These are phyloP conservation scores for Vitis hybrid DNA, from an alignment of 177 flowering plant species.

Conservation along the genomic window DNA sequence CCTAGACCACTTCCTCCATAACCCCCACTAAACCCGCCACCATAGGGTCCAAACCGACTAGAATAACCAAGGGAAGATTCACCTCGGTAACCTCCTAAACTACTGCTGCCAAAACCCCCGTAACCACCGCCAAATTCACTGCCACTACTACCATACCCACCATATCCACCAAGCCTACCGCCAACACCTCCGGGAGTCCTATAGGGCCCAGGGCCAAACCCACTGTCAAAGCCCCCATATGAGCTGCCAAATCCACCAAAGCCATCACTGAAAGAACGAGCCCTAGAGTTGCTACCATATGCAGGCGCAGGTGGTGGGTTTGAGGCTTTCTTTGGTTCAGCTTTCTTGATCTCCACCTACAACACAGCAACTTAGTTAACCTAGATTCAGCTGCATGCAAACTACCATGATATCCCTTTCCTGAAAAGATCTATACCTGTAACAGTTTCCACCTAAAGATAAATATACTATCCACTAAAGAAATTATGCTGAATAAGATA, in stretches of 20 bases:
- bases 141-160: constrained; percentile 40
- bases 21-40: constrained; percentile 41
- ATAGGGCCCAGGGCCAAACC: constrained; percentile 43
- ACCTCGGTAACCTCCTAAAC: constrained; percentile 43
- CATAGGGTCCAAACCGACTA: constrained; percentile 49
- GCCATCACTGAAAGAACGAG: constrained; percentile 35
- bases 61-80: constrained; percentile 48
- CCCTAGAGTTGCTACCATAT: constrained; percentile 50
- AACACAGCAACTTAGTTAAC: constrained; percentile 54
- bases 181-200: constrained; percentile 43
- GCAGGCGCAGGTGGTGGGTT: constrained; percentile 37
- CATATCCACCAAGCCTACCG: constrained; percentile 43
- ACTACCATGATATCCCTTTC: constrained; percentile 13
- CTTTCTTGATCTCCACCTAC: constrained; percentile 78
- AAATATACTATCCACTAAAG: constrained; percentile 1
- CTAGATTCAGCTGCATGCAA: constrained; percentile 32
- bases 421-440: constrained; percentile 16
- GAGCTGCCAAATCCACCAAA: constrained; percentile 43
- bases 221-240: constrained; percentile 39
- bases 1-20: constrained; percentile 24
- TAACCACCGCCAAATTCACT: constrained; percentile 43
- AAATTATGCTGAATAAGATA: neutral
- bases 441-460: constrained; percentile 17
- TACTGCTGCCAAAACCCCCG: constrained; percentile 38
- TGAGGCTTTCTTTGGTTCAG: constrained; percentile 69